These are phyloP conservation scores for Coleophoma crateriformis DNA, from an alignment of 2,329 filamentous ascomycete genomes.

Conservation along the genomic window DNA sequence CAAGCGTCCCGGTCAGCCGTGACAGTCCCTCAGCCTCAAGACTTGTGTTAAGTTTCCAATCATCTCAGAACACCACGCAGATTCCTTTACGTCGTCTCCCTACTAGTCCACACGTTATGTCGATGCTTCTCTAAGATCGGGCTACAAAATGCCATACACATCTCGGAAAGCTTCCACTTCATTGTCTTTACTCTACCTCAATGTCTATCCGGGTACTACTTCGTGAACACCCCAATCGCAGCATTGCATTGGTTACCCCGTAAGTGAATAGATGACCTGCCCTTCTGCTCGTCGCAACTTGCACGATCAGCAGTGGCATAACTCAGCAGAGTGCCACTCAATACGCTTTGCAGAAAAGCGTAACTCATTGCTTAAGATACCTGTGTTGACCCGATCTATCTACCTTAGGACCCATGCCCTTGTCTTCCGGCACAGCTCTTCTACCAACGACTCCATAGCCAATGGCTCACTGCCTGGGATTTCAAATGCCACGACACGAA, in stretches of 20 bases:
- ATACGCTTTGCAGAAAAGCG: too few species aligned
- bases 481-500: constrained; percentile 37
- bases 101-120: too few species aligned
- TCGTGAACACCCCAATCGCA: constrained; percentile 80
- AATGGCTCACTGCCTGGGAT: constrained; percentile 55
- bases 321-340: too few species aligned
- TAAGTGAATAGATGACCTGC: too few species aligned
- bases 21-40: neutral
- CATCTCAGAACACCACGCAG: neutral
- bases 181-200: neutral
- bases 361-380: too few species aligned
- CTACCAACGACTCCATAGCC: constrained; percentile 51
- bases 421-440: constrained; percentile 74
- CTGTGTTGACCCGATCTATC: too few species aligned
- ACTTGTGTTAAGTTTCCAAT: neutral
- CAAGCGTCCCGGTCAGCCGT: too few species aligned
- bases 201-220: constrained; percentile 37
- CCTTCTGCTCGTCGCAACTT: too few species aligned
- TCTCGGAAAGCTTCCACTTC: too few species aligned
- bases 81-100: neutral
- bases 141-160: neutral
- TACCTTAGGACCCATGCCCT: constrained; percentile 57
- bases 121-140: too few species aligned
- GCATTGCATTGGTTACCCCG: constrained; percentile 78
- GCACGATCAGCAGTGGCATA: too few species aligned